phyloP scores from a whole-genome alignment of 371 early-diverging fungal genomes.

The Gilbertella persicaria region DNA sequence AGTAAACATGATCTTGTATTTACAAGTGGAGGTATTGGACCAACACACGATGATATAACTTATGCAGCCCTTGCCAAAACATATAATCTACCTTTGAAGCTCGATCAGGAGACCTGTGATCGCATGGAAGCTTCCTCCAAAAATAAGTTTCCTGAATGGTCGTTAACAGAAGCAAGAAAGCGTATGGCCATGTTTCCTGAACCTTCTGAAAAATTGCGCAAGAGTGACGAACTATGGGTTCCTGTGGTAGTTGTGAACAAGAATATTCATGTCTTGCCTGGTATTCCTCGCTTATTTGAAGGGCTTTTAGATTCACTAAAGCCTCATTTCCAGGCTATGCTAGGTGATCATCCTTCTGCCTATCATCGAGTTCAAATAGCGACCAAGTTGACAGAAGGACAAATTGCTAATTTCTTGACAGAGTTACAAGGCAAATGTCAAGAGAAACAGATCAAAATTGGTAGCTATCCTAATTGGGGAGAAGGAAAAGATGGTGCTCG shows the following conservation, averaged over 20 bases:
- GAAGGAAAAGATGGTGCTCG: constrained; percentile 28
- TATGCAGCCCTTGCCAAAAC: constrained; percentile 70
- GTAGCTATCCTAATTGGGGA: constrained; percentile 71
- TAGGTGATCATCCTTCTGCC: constrained; percentile 7
- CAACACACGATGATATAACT: constrained; percentile 76
- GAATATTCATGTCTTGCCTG: constrained; percentile 76
- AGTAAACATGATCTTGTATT: constrained; percentile 61
- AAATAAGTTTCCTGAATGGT: constrained; percentile 26
- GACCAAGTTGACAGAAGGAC: constrained; percentile 55
- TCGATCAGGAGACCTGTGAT: constrained; percentile 59
- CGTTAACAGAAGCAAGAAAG: constrained; percentile 51
- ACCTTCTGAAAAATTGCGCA: constrained; percentile 45
- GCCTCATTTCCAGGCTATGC: constrained; percentile 27
- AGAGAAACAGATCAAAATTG: constrained; percentile 55
- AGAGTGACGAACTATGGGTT: constrained; percentile 62
- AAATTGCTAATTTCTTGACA: constrained; percentile 56
- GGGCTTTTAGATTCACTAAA: constrained; percentile 40
- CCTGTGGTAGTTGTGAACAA: constrained; percentile 67
- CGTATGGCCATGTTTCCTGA: constrained; percentile 73
- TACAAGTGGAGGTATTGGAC: constrained; percentile 76
- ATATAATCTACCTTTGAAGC: constrained; percentile 46
- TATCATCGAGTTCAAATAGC: constrained; percentile 60
- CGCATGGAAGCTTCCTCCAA: constrained; percentile 48
- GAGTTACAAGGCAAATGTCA: constrained; percentile 44
- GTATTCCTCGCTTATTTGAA: constrained; percentile 69